Percentiles rank a stretch among this genome's conserved stretches.
Conservation (phyloP, 1,284 basidiomycete genomes). For the Rhodotorula sp. region DNA sequence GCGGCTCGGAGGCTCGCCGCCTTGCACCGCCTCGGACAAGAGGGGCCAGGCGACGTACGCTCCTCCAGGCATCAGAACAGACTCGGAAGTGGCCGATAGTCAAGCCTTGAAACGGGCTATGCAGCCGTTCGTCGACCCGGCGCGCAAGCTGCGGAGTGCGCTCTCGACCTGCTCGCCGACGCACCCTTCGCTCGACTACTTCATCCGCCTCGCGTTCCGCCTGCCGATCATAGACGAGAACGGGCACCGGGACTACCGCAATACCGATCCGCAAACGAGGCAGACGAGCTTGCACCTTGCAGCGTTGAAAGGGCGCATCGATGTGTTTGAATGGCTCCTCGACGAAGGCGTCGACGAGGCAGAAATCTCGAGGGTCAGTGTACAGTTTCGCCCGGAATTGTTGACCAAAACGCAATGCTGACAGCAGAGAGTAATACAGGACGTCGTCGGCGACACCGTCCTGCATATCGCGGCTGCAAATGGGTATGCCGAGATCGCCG, state of each 20-base stretch:
- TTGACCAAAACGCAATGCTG: not conserved
- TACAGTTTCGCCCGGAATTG: not conserved
- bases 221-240: slow-evolving; percentile 17
- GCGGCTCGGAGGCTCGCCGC: too few relatives aligned
- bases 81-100: too few relatives aligned
- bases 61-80: too few relatives aligned
- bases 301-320: slow-evolving; percentile 74
- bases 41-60: too few relatives aligned
- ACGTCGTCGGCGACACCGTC: slow-evolving; percentile 33
- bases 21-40: too few relatives aligned
- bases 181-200: slow-evolving; percentile 10
- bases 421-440: slow-evolving; percentile 5
- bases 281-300: slow-evolving; percentile 86
- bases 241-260: slow-evolving; percentile 64
- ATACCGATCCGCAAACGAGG: slow-evolving; percentile 67
- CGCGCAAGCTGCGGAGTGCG: slow-evolving; percentile 17
- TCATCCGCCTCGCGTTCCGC: slow-evolving; percentile 27
- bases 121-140: slow-evolving; percentile 9
- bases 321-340: slow-evolving; percentile 79
- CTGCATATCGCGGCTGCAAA: slow-evolving; percentile 30
- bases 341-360: slow-evolving; percentile 82
- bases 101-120: not conserved
- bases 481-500: slow-evolving; percentile 19
- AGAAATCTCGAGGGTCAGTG: slow-evolving; percentile 76
- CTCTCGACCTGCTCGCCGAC: slow-evolving; percentile 13